Evolutionary conservation across 1,139 yeast genomes (phyloP), one percentile per base, ranked within the genome.

Genomic region (Chernovozyma aurita): DNA sequence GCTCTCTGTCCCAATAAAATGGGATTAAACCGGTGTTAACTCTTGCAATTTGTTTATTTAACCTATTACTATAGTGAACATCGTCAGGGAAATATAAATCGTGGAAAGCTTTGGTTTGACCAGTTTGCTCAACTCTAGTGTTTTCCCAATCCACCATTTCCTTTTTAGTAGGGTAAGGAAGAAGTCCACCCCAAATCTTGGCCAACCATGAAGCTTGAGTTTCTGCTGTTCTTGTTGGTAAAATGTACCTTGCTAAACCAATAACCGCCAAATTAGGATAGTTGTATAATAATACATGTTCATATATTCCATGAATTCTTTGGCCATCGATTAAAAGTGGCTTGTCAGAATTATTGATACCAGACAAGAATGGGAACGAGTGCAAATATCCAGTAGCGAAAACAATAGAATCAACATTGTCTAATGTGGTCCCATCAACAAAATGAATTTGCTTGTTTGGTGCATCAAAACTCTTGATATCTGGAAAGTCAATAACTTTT

Each of bases 371-470:
- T 5, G 80, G 79, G 36, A 65, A 59, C 21, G 72, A 64, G 44
- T 74, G 68, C 18, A 69, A 59, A 51, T 75, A 81, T 0, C 88
- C 87, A 1, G 88, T 81, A 24, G 85, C 83, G 52, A 74, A 80
- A 3, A 82, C 52, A n/a, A 81, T 53, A 15, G 46, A 49, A 38
- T 76, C 84, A 30, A 79, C 64, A 33, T 63, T 57, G 1, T 49
- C 48, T 13, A 73, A 41, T 1, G 39, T 42, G 2, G 57, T 38
- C 1, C 79, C 80, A 45, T 70, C 71, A 4, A 42, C 45, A 34
- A 70, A 59, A 21, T 47, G 39, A 31, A 67, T 57, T 3, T 52
- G 38, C 30, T 62, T 59, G 3, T 52, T 48, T 0, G 47, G 55
- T 1, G 67, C 49, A 39, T 57, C 52, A 40, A 65, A 57, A 24